phyloP scores from a whole-genome alignment of 2,329 filamentous ascomycete species.

The Aspergillus fijiensis region DNA sequence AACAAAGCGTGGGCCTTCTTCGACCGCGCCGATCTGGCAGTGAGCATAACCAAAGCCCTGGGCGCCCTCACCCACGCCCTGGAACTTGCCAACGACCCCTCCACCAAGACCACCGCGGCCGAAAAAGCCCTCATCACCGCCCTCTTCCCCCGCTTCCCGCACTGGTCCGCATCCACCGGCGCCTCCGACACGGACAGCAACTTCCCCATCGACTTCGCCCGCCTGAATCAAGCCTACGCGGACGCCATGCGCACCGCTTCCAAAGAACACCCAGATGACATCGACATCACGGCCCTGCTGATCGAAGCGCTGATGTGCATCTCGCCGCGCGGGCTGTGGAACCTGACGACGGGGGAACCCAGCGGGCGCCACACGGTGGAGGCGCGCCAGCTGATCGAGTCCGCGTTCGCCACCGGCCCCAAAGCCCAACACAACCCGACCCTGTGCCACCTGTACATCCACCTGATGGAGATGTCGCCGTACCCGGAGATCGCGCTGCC shows the following conservation, averaged over 20 bases:
- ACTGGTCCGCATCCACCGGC: conserved; percentile 20
- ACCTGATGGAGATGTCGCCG: conserved; percentile 72
- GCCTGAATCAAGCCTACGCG: conserved; percentile 59
- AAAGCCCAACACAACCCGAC: conserved; percentile 60
- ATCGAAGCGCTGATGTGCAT: conserved; percentile 65
- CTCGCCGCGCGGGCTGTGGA: conserved; percentile 63
- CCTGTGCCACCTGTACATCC: conserved; percentile 71
- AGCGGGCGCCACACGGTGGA: conserved; percentile 43
- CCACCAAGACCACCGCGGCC: neutral
- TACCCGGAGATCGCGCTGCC: conserved; percentile 62
- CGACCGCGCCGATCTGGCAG: conserved; percentile 57
- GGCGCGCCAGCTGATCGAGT: conserved; percentile 59
- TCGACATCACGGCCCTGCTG: conserved; percentile 62
- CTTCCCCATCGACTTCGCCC: conserved; percentile 48
- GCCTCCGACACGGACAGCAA: conserved; percentile 22
- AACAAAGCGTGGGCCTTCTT: conserved; percentile 75
- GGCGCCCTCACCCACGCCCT: conserved; percentile 30
- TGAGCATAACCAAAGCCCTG: conserved; percentile 47
- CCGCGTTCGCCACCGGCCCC: conserved; percentile 49
- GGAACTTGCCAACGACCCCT: neutral
- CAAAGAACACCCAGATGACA: conserved; percentile 49
- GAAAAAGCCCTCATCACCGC: conserved; percentile 42
- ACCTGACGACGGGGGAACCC: conserved; percentile 56
- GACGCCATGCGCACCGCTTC: conserved; percentile 59
- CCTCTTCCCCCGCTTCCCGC: conserved; percentile 59